Percentiles rank a stretch among this genome's conserved stretches.
phyloP scores from a whole-genome alignment of 768 basidiomycete genomes.

The Cantharellus anzutake region DNA sequence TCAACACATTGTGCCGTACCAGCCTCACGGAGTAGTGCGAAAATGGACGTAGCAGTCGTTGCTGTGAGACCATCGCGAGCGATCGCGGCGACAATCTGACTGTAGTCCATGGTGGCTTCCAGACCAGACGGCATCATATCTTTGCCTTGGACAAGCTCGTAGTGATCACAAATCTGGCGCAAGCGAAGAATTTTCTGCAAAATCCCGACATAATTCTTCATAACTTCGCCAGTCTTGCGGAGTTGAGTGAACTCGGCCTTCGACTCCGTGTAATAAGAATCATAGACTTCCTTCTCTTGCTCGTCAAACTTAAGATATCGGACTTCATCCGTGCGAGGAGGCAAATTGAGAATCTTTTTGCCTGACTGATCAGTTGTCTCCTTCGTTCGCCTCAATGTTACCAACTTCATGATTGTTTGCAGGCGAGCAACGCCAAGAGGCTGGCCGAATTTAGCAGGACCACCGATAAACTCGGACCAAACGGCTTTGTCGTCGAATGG shows the following conservation, averaged over 20 bases:
- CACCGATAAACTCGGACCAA: constrained; percentile 88
- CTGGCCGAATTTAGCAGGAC: constrained; percentile 83
- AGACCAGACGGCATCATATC: constrained; percentile 24
- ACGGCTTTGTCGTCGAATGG: constrained; percentile 86
- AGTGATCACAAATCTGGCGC: constrained; percentile 96
- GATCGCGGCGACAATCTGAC: constrained; percentile 62
- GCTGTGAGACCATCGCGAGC: constrained; percentile 58
- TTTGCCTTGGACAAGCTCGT: constrained; percentile 67
- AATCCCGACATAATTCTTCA: constrained; percentile 98
- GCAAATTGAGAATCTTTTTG: constrained; percentile 66
- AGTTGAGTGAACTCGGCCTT: constrained; percentile 84
- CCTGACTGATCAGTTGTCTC: constrained; percentile 70
- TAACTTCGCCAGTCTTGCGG: constrained; percentile 74
- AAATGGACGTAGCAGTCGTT: constrained; percentile 56
- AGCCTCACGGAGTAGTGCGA: constrained; percentile 69
- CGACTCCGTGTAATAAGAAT: constrained; percentile 73
- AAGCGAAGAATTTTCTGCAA: constrained; percentile 90
- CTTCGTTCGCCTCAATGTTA: constrained; percentile 92
- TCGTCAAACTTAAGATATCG: constrained; percentile 68
- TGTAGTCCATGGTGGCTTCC: constrained; percentile 35
- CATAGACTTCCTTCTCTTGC: constrained; percentile 71
- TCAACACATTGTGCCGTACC: constrained; percentile 79
- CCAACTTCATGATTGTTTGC: constrained; percentile 91
- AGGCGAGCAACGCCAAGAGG: constrained; percentile 79
- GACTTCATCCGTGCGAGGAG: constrained; percentile 77